phyloP scores from a whole-genome alignment of 768 basidiomycete species.

The Leccinum subgranulosum region DNA sequence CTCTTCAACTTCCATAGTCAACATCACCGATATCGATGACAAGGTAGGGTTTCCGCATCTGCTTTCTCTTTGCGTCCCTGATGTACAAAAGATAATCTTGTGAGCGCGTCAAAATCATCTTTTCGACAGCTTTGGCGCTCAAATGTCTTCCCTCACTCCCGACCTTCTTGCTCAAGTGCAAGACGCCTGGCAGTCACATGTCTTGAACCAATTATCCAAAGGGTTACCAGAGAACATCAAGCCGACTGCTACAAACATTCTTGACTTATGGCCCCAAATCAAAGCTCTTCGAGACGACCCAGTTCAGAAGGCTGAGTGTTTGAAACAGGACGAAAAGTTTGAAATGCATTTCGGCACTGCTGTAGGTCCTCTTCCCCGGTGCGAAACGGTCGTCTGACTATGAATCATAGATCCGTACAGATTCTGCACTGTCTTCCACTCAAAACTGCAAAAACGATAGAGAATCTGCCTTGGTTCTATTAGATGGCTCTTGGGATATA shows the following conservation, averaged over 20 bases:
- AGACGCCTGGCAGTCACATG: constrained; percentile 64
- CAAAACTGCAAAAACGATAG: constrained; percentile 39
- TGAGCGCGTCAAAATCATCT: constrained; percentile 83
- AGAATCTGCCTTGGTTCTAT: constrained; percentile 52
- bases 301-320: constrained; percentile 66
- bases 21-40: constrained; percentile 98
- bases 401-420: constrained; percentile 43
- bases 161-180: constrained; percentile 55
- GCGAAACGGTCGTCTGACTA: constrained; percentile 11
- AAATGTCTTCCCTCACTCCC: constrained; percentile 52
- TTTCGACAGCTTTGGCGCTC: constrained; percentile 57
- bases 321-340: constrained; percentile 87
- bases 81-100: constrained; percentile 75
- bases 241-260: constrained; percentile 48
- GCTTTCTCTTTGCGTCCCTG: not conserved
- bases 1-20: too few relatives aligned
- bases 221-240: constrained; percentile 53
- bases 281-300: constrained; percentile 47
- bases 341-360: constrained; percentile 82
- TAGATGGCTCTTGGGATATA: constrained; percentile 76
- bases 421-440: constrained; percentile 54
- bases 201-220: constrained; percentile 60
- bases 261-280: constrained; percentile 54
- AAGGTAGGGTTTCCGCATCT: constrained; percentile 56
- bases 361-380: constrained; percentile 42